Percentiles rank a stretch among this genome's conserved stretches.
These are phyloP conservation scores for Glycyrrhiza uralensis DNA, from an alignment of 306 rosid genomes.

Conservation along the genomic window DNA sequence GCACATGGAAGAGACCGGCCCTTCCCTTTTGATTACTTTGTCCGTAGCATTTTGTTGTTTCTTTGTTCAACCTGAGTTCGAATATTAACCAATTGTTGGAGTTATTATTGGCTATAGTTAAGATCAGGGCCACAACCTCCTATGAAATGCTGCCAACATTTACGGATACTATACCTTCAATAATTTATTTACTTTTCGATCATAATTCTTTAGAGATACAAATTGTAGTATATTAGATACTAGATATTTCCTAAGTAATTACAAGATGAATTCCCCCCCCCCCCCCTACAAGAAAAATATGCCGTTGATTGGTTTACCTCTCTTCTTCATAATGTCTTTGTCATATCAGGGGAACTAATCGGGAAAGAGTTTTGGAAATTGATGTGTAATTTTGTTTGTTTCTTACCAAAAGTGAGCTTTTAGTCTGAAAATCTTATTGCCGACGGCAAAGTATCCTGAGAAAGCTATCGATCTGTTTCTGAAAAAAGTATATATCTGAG, in stretches of 20 bases:
- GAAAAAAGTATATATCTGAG: neutral
- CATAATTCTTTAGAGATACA: too few relatives aligned
- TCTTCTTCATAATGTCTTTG: too few relatives aligned
- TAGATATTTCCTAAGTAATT: too few relatives aligned
- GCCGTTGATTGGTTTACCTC: too few relatives aligned
- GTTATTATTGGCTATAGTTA: neutral
- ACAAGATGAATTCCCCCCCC: too few relatives aligned
- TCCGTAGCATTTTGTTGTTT: neutral
- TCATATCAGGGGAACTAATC: neutral
- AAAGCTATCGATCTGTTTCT: neutral
- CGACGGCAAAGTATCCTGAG: neutral
- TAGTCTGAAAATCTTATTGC: constrained; percentile 9
- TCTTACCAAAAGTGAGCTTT: neutral
- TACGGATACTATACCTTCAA: too few relatives aligned
- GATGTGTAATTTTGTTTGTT: constrained; percentile 15
- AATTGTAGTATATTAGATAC: too few relatives aligned
- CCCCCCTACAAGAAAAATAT: too few relatives aligned
- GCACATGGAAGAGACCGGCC: constrained; percentile 7
- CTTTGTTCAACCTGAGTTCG: neutral
- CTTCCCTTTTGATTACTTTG: too few relatives aligned
- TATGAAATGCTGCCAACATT: neutral
- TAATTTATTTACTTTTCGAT: too few relatives aligned
- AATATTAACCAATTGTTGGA: neutral
- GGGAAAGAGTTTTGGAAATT: neutral
- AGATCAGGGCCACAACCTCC: too few relatives aligned